Evolutionary conservation across 108 stramenopile genomes (phyloP).

Genomic region (Cyclotella cryptica): DNA sequence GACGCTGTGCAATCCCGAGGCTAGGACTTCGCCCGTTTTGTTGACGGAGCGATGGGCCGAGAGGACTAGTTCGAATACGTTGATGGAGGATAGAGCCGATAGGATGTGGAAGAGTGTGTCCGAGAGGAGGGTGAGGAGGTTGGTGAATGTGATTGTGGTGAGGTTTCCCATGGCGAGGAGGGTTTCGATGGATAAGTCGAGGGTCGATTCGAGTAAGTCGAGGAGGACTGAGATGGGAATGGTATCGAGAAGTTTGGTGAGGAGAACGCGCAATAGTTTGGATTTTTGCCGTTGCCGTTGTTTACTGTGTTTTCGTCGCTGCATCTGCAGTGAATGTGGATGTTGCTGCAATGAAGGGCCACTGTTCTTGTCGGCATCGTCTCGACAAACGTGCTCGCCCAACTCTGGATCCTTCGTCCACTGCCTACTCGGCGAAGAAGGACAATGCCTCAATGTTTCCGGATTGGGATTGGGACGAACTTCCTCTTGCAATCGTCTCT

Average conservation of each 20-base stretch:
- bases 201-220: constrained; percentile 57
- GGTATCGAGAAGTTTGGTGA: constrained; percentile 58
- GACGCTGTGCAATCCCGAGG: constrained; percentile 84
- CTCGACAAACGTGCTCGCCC: constrained; percentile 17
- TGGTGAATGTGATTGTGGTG: constrained; percentile 36
- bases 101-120: constrained; percentile 38
- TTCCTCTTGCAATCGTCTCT: constrained; percentile 30
- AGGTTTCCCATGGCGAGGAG: constrained; percentile 58
- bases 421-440: constrained; percentile 4
- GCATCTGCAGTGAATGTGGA: background rate
- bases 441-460: constrained; percentile 11
- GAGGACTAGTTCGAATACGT: constrained; percentile 65
- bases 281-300: constrained; percentile 24
- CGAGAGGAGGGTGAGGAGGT: constrained; percentile 37
- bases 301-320: background rate
- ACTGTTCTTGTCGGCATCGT: background rate
- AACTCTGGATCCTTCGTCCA: constrained; percentile 13
- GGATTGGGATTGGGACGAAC: constrained; percentile 3
- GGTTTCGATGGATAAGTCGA: constrained; percentile 64
- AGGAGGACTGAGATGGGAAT: constrained; percentile 72
- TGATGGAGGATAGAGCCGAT: constrained; percentile 59
- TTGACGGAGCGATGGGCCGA: constrained; percentile 75
- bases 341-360: constrained; percentile 11
- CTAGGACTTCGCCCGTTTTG: constrained; percentile 79
- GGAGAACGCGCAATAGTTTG: constrained; percentile 47